Evolutionary conservation across 805 yeast genomes (phyloP).

Genomic region (Starmerella bacillaris): DNA sequence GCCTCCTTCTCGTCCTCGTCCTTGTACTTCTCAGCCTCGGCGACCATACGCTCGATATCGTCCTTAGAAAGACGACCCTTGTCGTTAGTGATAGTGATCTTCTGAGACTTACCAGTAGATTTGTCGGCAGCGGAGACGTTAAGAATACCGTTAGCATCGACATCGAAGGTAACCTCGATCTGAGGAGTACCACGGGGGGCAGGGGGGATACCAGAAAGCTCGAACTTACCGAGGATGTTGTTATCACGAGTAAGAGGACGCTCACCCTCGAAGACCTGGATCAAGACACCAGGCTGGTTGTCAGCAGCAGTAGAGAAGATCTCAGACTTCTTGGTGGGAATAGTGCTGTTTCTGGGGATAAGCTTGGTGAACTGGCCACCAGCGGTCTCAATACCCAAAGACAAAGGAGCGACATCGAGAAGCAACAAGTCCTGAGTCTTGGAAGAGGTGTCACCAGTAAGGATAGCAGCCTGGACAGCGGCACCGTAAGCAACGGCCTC

Average conservation of each 20-base stretch:
- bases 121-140: conserved; percentile 92
- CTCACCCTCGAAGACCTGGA: conserved; percentile 97
- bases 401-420: conserved; percentile 93
- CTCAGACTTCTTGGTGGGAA: conserved; percentile 95
- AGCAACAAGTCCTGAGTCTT: conserved; percentile 89
- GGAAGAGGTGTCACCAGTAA: conserved; percentile 88
- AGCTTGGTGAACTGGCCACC: conserved; percentile 98
- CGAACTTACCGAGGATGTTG: conserved; percentile 93
- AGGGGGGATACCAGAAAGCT: conserved; percentile 90
- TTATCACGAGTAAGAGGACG: conserved; percentile 90
- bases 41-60: conserved; percentile 93
- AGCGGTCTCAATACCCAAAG: conserved; percentile 95
- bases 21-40: conserved; percentile 94
- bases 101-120: conserved; percentile 95
- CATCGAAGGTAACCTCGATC: conserved; percentile 91
- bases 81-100: conserved; percentile 95
- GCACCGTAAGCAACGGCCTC: conserved; percentile 99
- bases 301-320: conserved; percentile 92
- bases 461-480: conserved; percentile 93
- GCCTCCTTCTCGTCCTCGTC: conserved; percentile 94
- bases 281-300: conserved; percentile 96
- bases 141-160: conserved; percentile 94
- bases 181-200: conserved; percentile 99
- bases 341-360: conserved; percentile 95
- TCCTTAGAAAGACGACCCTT: conserved; percentile 97